These are phyloP conservation scores for Annulohypoxylon moriforme DNA, from an alignment of 495 filamentous ascomycete genomes.

Conservation along the genomic window DNA sequence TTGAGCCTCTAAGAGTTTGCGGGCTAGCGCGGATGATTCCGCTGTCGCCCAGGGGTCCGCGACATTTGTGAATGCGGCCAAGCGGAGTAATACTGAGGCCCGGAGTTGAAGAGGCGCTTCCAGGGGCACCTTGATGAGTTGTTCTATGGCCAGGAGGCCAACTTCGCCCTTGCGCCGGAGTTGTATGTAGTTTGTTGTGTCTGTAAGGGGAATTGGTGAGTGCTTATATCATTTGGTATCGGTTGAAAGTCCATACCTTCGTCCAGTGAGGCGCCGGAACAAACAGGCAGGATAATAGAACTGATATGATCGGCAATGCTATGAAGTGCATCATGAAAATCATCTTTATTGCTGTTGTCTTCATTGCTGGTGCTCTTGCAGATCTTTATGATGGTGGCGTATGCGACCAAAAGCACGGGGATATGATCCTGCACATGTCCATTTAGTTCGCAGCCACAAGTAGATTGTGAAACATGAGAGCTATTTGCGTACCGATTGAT, in stretches of 20 bases:
- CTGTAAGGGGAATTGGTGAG: slow-evolving; percentile 6
- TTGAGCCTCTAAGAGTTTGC: slow-evolving; percentile 41
- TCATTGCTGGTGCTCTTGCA: neutral
- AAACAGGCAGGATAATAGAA: slow-evolving; percentile 36
- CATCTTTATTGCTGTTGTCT: neutral
- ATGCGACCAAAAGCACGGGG: slow-evolving; percentile 24
- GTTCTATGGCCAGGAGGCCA: slow-evolving; percentile 25
- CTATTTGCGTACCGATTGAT: slow-evolving; percentile 10
- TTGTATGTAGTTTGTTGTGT: slow-evolving; percentile 35
- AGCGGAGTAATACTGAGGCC: slow-evolving; percentile 41
- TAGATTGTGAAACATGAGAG: neutral
- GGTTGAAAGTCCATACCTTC: slow-evolving; percentile 28
- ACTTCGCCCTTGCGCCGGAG: slow-evolving; percentile 38
- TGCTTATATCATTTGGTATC: neutral
- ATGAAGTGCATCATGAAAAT: neutral
- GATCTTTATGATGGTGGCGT: slow-evolving; percentile 28
- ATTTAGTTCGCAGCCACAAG: neutral
- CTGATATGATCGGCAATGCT: slow-evolving; percentile 30
- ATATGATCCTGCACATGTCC: slow-evolving; percentile 25
- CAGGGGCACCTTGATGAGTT: slow-evolving; percentile 12
- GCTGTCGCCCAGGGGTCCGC: slow-evolving; percentile 66
- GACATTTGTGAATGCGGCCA: slow-evolving; percentile 60
- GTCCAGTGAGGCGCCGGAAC: slow-evolving; percentile 30
- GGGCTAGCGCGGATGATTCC: slow-evolving; percentile 57
- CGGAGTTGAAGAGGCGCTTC: slow-evolving; percentile 26